phyloP scores from a whole-genome alignment of 768 basidiomycete species.

The Guyanaporus albipodus region DNA sequence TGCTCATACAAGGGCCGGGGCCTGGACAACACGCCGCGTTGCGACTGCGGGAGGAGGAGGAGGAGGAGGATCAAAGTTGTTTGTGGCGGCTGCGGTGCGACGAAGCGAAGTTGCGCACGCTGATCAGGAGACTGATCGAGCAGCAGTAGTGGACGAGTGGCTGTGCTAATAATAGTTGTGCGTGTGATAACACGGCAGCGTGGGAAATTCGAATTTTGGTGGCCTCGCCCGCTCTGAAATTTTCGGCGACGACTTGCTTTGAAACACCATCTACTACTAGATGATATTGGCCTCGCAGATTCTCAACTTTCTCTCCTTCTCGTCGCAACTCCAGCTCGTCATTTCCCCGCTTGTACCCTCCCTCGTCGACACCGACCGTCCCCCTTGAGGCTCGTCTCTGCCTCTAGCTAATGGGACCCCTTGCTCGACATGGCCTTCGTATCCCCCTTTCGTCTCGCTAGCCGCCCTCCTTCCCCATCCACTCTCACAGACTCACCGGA shows the following conservation, averaged over 20 bases:
- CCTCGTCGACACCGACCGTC: conserved; percentile 70
- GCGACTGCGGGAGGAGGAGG: conserved; percentile 60
- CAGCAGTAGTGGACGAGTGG: too few species aligned
- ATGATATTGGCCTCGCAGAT: too few species aligned
- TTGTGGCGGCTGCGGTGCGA: conserved; percentile 65
- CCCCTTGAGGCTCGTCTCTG: conserved; percentile 55
- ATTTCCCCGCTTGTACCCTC: conserved; percentile 55
- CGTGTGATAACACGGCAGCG: too few species aligned
- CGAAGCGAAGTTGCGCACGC: conserved; percentile 39
- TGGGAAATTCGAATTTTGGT: conserved; percentile 20
- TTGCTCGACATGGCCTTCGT: conserved; percentile 24
- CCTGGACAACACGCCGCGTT: conserved; percentile 36
- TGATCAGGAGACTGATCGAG: conserved; percentile 43
- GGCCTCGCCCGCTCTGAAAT: neutral
- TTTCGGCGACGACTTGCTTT: too few species aligned
- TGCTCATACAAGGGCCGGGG: conserved; percentile 39
- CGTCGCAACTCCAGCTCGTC: too few species aligned
- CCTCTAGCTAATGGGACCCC: conserved; percentile 42
- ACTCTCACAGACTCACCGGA: conserved; percentile 35
- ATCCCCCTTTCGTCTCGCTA: conserved; percentile 62
- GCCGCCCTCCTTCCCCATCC: conserved; percentile 60
- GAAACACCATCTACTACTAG: too few species aligned
- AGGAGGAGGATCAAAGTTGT: conserved; percentile 69
- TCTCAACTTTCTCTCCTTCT: conserved; percentile 49
- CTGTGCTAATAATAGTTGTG: too few species aligned